These are phyloP conservation scores for Rubia tinctorum DNA, from an alignment of 305 asterid genomes.

Conservation along the genomic window DNA sequence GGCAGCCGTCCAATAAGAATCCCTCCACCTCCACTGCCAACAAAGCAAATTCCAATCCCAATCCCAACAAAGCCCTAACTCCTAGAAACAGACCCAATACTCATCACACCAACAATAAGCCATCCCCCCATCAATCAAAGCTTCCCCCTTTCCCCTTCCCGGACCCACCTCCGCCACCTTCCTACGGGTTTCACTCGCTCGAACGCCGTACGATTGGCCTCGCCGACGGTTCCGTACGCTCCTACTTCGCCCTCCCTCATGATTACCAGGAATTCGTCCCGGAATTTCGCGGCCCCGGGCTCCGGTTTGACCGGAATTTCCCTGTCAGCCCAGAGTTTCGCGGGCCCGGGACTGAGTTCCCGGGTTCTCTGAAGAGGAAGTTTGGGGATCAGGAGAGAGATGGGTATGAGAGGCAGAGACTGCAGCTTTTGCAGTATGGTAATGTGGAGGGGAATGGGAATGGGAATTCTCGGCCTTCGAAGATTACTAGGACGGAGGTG, in stretches of 20 bases:
- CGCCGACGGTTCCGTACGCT: conserved; percentile 85
- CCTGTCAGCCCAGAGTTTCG: conserved; percentile 55
- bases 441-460: conserved; percentile 27
- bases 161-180: conserved; percentile 88
- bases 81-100: conserved; percentile 25
- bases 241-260: conserved; percentile 81
- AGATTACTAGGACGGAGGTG: conserved; percentile 49
- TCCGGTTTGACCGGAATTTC: conserved; percentile 51
- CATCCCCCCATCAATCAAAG: conserved; percentile 31
- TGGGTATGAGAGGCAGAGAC: conserved; percentile 85
- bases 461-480: conserved; percentile 42
- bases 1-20: conserved; percentile 3
- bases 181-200: conserved; percentile 92
- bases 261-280: conserved; percentile 64
- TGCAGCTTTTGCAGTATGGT: conserved; percentile 85
- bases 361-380: conserved; percentile 32
- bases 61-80: conserved; percentile 22
- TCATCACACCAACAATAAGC: conserved; percentile 19
- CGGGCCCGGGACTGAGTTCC: conserved; percentile 31
- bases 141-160: conserved; percentile 53
- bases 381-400: conserved; percentile 50
- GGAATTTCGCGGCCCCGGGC: conserved; percentile 36
- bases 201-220: conserved; percentile 73
- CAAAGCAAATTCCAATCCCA: conserved; percentile 46
- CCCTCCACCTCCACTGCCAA: conserved; percentile 29